These are phyloP conservation scores for Spinacia oleracea DNA, from an alignment of 179 eudicot species.

Conservation along the genomic window DNA sequence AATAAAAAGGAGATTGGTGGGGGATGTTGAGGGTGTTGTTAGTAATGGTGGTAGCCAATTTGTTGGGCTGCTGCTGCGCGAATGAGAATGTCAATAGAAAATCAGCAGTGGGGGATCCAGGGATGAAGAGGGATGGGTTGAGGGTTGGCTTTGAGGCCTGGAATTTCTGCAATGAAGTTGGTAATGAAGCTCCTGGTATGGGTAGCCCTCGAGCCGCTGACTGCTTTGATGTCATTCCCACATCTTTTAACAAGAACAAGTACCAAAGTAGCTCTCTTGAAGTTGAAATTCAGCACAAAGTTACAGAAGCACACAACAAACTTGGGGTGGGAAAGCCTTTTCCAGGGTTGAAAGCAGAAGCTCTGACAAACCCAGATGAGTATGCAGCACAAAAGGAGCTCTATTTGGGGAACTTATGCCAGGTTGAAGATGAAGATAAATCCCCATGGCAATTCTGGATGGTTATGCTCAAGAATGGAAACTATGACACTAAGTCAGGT, in stretches of 20 bases:
- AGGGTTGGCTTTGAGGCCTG: slow-evolving; percentile 71
- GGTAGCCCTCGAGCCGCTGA: slow-evolving; percentile 83
- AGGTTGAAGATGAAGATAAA: slow-evolving; percentile 32
- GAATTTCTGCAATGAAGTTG: slow-evolving; percentile 85
- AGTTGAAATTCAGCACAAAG: slow-evolving; percentile 38
- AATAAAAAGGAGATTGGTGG: not conserved
- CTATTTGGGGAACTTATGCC: slow-evolving; percentile 62
- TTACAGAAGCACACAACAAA: slow-evolving; percentile 47
- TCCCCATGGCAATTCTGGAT: slow-evolving; percentile 81
- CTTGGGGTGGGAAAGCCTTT: slow-evolving; percentile 59
- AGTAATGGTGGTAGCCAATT: not conserved
- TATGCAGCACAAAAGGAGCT: slow-evolving; percentile 68
- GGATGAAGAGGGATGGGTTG: slow-evolving; percentile 60
- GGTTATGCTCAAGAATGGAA: slow-evolving; percentile 81
- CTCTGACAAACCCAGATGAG: slow-evolving; percentile 55
- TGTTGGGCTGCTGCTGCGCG: not conserved
- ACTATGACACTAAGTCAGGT: slow-evolving; percentile 57
- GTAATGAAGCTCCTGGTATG: slow-evolving; percentile 61
- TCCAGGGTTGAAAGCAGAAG: slow-evolving; percentile 45
- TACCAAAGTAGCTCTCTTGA: not conserved
- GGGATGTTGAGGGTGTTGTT: not conserved
- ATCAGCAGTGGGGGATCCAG: slow-evolving; percentile 68
- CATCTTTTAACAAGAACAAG: not conserved
- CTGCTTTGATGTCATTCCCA: slow-evolving; percentile 55
- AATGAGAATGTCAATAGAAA: not conserved